Percentiles rank a stretch among this genome's conserved stretches.
Conservation (phyloP, 306 rosid genomes). For the Betula pendula region DNA sequence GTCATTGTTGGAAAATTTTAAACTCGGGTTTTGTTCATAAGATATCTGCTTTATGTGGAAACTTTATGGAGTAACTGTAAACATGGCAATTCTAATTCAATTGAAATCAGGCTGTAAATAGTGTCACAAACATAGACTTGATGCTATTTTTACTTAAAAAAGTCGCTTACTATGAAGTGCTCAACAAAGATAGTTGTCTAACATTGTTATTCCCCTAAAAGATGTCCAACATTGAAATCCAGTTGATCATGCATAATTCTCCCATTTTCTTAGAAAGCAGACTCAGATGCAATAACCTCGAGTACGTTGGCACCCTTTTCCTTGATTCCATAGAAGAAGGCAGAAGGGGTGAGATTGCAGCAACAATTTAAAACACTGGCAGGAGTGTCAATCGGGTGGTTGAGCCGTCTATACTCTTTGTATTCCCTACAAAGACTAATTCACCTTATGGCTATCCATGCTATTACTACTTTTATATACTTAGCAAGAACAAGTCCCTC, state of each 20-base stretch:
- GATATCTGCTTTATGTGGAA: not conserved
- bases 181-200: not conserved
- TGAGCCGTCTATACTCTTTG: not conserved
- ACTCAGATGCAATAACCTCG: not conserved
- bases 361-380: not conserved
- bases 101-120: not conserved
- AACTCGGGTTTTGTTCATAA: not conserved
- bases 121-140: not conserved
- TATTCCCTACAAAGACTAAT: not conserved
- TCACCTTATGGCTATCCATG: not conserved
- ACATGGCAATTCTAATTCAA: not conserved
- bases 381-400: not conserved
- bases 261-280: not conserved
- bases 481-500: not conserved
- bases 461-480: not conserved
- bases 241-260: not conserved
- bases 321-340: not conserved
- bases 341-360: not conserved
- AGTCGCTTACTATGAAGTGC: not conserved
- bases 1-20: not conserved
- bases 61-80: not conserved
- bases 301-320: not conserved
- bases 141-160: not conserved
- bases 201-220: not conserved
- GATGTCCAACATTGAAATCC: not conserved